Evolutionary conservation across 1,284 basidiomycete species (phyloP), one percentile per base, ranked within the genome.

Genomic region (Pterulicium gracile): DNA sequence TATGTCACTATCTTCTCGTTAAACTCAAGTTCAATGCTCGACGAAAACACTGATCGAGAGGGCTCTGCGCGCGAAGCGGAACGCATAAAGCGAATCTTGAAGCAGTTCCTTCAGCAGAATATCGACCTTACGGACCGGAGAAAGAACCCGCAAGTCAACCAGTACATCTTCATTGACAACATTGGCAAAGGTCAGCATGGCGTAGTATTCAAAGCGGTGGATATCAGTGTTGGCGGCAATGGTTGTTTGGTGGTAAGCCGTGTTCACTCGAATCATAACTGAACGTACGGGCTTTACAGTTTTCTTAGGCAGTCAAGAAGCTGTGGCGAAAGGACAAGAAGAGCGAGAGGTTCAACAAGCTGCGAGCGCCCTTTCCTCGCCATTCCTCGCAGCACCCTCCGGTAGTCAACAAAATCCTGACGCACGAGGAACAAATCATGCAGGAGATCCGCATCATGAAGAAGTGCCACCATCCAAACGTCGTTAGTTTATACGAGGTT

Each of bases 361-460:
- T 77, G 46, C 66, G 69, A 15, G 61, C 61, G 48, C 54, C 59
- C 24, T 60, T 62, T 47, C 56, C 68, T 48, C 58, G 66, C 50
- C 47, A 64, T 46, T 49, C 67, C 52, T 55, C 58, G 51, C 58
- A 65, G 58, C 36, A 55, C 1, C 62, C 60, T 12, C 56, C 14
- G 19, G 39, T 68, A 43, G 58, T 57, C 36, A 62, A 67, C 45
- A 59, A 64, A 46, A 55, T 68, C 19, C 55, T 59, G 41, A 71
- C 68, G 45, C 75, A 73, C 46, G 73, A 77, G 54, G 65, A 70
- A 57, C 74, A 75, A 61, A 32, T 32, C 7, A 10, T 32, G n/a
- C 7, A 32, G 51, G 89, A 95, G 65, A 90, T 95, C 50, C 88
- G 88, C 12, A 84, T 94, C 56, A 84, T 95, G 80, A 90, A 88